Evolutionary conservation across 306 rosid genomes (phyloP).

Genomic region (Amphicarpaea edgeworthii): DNA sequence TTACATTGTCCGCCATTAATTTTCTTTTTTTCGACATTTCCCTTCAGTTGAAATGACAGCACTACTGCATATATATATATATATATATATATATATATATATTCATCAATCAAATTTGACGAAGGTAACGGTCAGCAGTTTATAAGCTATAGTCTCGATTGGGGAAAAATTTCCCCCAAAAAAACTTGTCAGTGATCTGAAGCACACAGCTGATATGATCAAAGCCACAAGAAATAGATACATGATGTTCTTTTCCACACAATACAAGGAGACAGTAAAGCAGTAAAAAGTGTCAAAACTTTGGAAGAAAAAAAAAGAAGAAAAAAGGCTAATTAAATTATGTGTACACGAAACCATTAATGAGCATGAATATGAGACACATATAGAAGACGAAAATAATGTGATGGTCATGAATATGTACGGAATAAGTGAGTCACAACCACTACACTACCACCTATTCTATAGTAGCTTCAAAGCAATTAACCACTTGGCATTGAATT

Average conservation of each 20-base stretch:
- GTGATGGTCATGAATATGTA: conserved; percentile 15
- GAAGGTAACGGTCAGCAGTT: conserved; percentile 58
- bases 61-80: conserved; percentile 34
- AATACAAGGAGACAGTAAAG: conserved; percentile 56
- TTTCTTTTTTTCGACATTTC: conserved; percentile 42
- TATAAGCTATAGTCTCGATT: conserved; percentile 36
- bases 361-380: conserved; percentile 36
- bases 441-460: neutral
- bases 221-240: conserved; percentile 36
- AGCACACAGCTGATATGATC: conserved; percentile 38
- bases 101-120: conserved; percentile 57
- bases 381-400: conserved; percentile 37
- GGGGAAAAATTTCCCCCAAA: conserved; percentile 26
- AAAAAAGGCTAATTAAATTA: neutral
- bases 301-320: neutral
- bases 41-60: conserved; percentile 68
- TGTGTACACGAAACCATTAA: conserved; percentile 34
- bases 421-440: conserved; percentile 17
- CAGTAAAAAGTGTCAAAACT: conserved; percentile 47
- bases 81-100: neutral
- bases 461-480: conserved; percentile 3
- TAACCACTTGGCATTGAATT: neutral
- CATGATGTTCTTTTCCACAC: conserved; percentile 40
- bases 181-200: conserved; percentile 48
- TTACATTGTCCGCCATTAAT: conserved; percentile 59